phyloP scores from a whole-genome alignment of 345 rosid species.

The Eutrema japonicum region DNA sequence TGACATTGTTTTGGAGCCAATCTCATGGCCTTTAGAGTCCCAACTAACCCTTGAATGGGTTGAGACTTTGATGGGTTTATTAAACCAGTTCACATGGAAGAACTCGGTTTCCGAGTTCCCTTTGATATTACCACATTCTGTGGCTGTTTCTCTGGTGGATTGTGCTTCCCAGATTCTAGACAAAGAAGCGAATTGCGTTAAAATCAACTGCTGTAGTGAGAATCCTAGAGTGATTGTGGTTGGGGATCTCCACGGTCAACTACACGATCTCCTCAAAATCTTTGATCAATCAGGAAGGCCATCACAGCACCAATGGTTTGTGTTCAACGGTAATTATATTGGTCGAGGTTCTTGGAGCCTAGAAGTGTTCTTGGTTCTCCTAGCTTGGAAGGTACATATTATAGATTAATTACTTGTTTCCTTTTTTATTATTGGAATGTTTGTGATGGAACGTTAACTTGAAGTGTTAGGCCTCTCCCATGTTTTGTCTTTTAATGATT shows the following conservation, averaged over 20 bases:
- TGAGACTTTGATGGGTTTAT: conserved; percentile 41
- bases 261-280: conserved; percentile 51
- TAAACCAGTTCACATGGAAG: conserved; percentile 48
- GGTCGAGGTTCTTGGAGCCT: conserved; percentile 53
- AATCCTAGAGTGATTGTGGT: conserved; percentile 47
- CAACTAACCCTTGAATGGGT: conserved; percentile 48
- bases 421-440: not conserved
- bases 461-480: not conserved
- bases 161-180: conserved; percentile 45
- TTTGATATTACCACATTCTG: conserved; percentile 42
- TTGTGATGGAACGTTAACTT: not conserved
- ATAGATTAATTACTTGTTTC: not conserved
- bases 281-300: conserved; percentile 53
- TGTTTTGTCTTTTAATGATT: conserved; percentile 1
- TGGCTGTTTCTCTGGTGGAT: conserved; percentile 42
- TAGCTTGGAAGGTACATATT: conserved; percentile 58
- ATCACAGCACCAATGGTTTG: conserved; percentile 42
- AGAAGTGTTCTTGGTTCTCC: conserved; percentile 51
- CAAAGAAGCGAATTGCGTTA: conserved; percentile 52
- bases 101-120: conserved; percentile 42
- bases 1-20: conserved; percentile 41
- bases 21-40: conserved; percentile 53
- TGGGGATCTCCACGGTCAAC: conserved; percentile 53
- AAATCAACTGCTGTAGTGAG: conserved; percentile 32
- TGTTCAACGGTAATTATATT: conserved; percentile 52